Percentiles rank a stretch among this genome's conserved stretches.
These are phyloP conservation scores for Crithidia sp. DNA, from an alignment of 208 protist species.

Conservation along the genomic window DNA sequence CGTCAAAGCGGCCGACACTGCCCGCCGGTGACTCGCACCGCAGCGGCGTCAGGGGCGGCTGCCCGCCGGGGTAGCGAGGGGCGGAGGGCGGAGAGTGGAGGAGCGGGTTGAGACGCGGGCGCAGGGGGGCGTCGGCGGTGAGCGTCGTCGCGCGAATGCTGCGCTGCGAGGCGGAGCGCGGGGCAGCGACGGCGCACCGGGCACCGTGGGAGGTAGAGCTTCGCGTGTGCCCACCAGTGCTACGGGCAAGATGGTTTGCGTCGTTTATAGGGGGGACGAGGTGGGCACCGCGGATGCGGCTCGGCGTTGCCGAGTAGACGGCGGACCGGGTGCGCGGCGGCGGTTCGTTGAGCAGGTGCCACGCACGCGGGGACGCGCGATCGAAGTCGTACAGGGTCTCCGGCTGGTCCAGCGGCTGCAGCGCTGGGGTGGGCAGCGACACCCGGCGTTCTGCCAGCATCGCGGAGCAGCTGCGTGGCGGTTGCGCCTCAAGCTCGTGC, in stretches of 20 bases:
- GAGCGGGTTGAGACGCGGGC: slow-evolving; percentile 8
- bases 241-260: background rate
- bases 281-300: background rate
- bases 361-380: background rate
- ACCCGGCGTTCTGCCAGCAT: background rate
- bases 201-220: slow-evolving; percentile 22
- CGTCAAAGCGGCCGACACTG: background rate
- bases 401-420: slow-evolving; percentile 1
- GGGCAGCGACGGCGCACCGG: background rate
- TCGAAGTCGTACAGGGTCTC: background rate
- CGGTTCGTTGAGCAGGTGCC: background rate
- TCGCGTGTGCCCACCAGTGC: background rate
- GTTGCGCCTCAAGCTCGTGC: slow-evolving; percentile 13
- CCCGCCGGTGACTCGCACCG: background rate
- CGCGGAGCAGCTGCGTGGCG: slow-evolving; percentile 1
- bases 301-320: background rate
- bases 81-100: slow-evolving; percentile 6
- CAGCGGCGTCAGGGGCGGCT: slow-evolving; percentile 6
- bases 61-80: background rate
- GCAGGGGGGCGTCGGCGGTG: background rate
- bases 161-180: background rate
- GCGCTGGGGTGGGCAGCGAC: background rate
- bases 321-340: slow-evolving; percentile 9
- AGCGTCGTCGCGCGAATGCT: background rate
- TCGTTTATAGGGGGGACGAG: background rate